Evolutionary conservation across 352 stramenopile genomes (phyloP).

Genomic region (Thalassiosira hispida): DNA sequence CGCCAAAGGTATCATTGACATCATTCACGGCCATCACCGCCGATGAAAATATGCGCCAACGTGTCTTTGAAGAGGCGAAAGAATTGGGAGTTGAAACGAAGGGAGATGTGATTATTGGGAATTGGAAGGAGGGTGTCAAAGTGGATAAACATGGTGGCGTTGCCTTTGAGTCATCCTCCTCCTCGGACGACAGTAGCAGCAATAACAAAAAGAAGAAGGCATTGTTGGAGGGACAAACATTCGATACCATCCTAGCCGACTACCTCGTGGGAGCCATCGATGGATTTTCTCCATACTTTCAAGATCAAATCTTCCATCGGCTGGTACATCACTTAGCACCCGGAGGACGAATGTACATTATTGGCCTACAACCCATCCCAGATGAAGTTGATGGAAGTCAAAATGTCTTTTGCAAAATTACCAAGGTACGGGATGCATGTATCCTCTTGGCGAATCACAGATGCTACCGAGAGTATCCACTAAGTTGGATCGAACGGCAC

Average conservation of each 20-base stretch:
- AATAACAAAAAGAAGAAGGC: not conserved
- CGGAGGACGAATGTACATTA: constrained; percentile 89
- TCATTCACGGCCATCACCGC: constrained; percentile 79
- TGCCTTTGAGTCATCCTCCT: not conserved
- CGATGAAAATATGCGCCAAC: constrained; percentile 74
- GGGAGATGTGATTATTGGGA: constrained; percentile 77
- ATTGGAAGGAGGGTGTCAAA: constrained; percentile 58
- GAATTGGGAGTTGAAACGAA: constrained; percentile 54
- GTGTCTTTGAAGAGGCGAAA: constrained; percentile 67
- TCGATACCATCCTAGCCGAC: constrained; percentile 85
- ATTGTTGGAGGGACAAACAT: constrained; percentile 41
- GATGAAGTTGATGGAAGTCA: constrained; percentile 54
- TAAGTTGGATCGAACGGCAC: constrained; percentile 89
- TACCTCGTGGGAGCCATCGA: constrained; percentile 93
- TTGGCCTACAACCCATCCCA: constrained; percentile 89
- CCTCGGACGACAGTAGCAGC: not conserved
- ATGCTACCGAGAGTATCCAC: constrained; percentile 91
- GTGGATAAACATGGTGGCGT: constrained; percentile 16
- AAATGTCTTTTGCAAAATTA: constrained; percentile 77
- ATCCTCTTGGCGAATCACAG: constrained; percentile 88
- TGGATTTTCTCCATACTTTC: constrained; percentile 90
- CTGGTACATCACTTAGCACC: constrained; percentile 86
- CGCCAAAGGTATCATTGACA: constrained; percentile 51
- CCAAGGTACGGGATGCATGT: constrained; percentile 87
- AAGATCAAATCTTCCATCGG: constrained; percentile 88